Percentiles rank a stretch among this genome's conserved stretches.
phyloP scores from a whole-genome alignment of 192 early-diverging fungal genomes.

The Linnemannia elongata region DNA sequence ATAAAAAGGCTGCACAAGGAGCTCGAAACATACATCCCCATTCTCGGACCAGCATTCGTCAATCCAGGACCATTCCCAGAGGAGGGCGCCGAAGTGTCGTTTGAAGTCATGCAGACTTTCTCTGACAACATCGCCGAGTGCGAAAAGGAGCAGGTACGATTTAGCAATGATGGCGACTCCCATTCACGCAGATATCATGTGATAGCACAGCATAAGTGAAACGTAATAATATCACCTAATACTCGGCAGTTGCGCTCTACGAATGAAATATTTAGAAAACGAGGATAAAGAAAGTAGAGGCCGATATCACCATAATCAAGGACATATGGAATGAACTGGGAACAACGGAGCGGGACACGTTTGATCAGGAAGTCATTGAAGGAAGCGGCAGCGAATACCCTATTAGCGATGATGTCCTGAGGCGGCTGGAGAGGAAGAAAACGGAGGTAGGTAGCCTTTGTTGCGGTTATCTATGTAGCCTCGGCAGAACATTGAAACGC shows the following conservation, averaged over 20 bases:
- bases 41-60: conserved; percentile 45
- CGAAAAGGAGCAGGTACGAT: conserved; percentile 37
- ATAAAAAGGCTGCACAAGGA: conserved; percentile 21
- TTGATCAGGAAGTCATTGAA: conserved; percentile 38
- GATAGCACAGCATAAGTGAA: too few relatives aligned
- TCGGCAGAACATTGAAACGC: not conserved
- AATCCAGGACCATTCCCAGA: conserved; percentile 41
- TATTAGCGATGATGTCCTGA: conserved; percentile 34
- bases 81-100: conserved; percentile 28
- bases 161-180: too few relatives aligned
- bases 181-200: not conserved
- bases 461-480: not conserved
- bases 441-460: not conserved
- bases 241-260: not conserved
- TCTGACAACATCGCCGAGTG: conserved; percentile 40
- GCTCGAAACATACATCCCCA: conserved; percentile 10
- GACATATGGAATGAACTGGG: conserved; percentile 47
- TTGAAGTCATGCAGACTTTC: conserved; percentile 36
- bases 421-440: conserved; percentile 35
- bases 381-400: not conserved
- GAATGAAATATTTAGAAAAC: conserved; percentile 15
- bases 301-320: conserved; percentile 25
- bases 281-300: conserved; percentile 20
- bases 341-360: conserved; percentile 22
- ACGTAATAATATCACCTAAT: too few relatives aligned